Base-by-base conservation (phyloP, 1,139 yeast species). In the Blastobotrys apis region DNA sequence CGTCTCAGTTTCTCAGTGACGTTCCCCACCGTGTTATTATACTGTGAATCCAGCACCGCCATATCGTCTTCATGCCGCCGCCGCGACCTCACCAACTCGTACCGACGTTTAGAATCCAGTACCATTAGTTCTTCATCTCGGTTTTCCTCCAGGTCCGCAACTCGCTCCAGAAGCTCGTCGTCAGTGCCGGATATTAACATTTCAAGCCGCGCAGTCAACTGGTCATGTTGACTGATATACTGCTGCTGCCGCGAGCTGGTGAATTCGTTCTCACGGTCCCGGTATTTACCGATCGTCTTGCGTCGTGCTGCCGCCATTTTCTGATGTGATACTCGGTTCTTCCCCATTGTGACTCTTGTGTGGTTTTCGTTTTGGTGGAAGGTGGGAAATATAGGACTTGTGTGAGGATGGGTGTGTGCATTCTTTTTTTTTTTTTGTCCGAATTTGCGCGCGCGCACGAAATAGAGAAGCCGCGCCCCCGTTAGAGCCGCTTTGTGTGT, bases 1-100 rank as follows among this genome's bases (percentile, higher is more conserved):
- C 85, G 86, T 60, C 83, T 81, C 31, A 90, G 70, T 63, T 82
- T 84, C 55, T 84, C 94, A 61, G 88, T 84, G 50, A 92, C 81
- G 47, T 84, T 67, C 58, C 81, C 78, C 51, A 87, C 80, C 76
- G 86, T 78, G 51, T 72, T 74, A 54, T 84, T 88, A 59, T 87
- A 87, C 58, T 84, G 88, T 27, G 75, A 79, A 51, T 82, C 81
- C 21, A 95, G 88, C 48, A 73, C 73, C 32, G 73, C 77, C 41
- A 87, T 75, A 53, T 87, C 96, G 45, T 80, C 81, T 51, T 79
- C 77, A 62, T 85, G 85, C 60, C 85, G 92, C 35, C 73, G 72
- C 54, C 84, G 84, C 22, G 87, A 82, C 46, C 90, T 71, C 47
- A 78, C 77, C 6, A 86, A 83, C 60, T 86, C 83, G 63, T 83